Evolutionary conservation across 1,139 yeast species (phyloP).

Genomic region (Zygotorulaspora mrakii): DNA sequence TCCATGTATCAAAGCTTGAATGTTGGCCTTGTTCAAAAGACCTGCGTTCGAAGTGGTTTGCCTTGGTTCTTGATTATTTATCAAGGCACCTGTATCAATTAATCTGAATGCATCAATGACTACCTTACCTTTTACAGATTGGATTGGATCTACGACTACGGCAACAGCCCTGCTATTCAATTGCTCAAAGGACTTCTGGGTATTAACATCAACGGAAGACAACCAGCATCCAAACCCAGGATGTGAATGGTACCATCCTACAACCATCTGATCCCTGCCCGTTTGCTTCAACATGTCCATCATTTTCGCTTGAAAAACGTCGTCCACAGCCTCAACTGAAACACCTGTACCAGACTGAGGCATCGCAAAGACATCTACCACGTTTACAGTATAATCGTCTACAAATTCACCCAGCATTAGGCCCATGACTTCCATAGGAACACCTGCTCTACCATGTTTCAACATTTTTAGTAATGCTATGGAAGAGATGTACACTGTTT

Average conservation of each 20-base stretch:
- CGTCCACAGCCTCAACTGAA: slow-evolving; percentile 98
- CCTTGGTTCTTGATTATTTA: slow-evolving; percentile 98
- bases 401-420: slow-evolving; percentile 98
- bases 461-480: slow-evolving; percentile 93
- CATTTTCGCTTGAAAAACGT: slow-evolving; percentile 97
- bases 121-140: slow-evolving; percentile 96
- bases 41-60: slow-evolving; percentile 97
- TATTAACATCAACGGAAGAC: slow-evolving; percentile 93
- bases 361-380: slow-evolving; percentile 98
- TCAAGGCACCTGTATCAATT: slow-evolving; percentile 79
- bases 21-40: slow-evolving; percentile 93
- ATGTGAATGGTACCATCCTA: slow-evolving; percentile 99
- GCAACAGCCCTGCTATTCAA: slow-evolving; percentile 94
- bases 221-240: slow-evolving; percentile 99
- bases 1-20: slow-evolving; percentile 96
- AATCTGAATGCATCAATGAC: slow-evolving; percentile 98
- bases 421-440: slow-evolving; percentile 99
- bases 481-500: slow-evolving; percentile 93
- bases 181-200: slow-evolving; percentile 96
- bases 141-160: slow-evolving; percentile 96
- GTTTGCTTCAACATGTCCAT: slow-evolving; percentile 99
- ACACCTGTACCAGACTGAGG: slow-evolving; percentile 99
- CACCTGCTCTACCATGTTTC: slow-evolving; percentile 98
- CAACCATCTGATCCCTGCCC: slow-evolving; percentile 97
- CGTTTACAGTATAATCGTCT: slow-evolving; percentile 95